These are phyloP conservation scores for Plasmodium relictum DNA, from an alignment of 169 alveolate species.

Conservation along the genomic window DNA sequence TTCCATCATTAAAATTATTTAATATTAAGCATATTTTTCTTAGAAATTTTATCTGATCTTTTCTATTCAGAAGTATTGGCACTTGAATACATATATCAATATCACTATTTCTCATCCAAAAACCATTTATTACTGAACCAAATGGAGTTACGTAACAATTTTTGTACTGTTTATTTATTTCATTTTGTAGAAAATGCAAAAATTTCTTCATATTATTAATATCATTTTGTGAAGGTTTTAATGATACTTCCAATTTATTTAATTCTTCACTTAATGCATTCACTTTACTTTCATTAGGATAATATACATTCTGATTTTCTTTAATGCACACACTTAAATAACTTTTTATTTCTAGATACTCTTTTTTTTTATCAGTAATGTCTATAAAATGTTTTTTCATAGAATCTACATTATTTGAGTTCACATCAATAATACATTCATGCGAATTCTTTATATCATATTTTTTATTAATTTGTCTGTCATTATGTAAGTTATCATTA, in stretches of 20 bases:
- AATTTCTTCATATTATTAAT: constrained; percentile 44
- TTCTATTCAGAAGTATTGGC: constrained; percentile 82
- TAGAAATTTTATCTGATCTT: constrained; percentile 81
- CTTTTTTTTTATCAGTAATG: neutral
- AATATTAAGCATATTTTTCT: constrained; percentile 82
- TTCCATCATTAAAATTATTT: constrained; percentile 80
- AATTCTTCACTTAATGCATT: constrained; percentile 52
- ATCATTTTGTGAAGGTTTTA: constrained; percentile 69
- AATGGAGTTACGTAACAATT: constrained; percentile 77
- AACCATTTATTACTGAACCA: constrained; percentile 87
- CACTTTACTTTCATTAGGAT: constrained; percentile 3
- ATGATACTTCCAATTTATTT: constrained; percentile 27
- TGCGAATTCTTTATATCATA: neutral
- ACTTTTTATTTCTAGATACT: constrained; percentile 20
- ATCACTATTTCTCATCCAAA: constrained; percentile 87
- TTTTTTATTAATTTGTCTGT: neutral
- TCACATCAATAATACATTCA: neutral
- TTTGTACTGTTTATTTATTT: constrained; percentile 67
- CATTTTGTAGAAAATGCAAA: constrained; percentile 57
- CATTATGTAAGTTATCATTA: neutral
- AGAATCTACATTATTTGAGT: neutral
- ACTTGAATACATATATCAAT: constrained; percentile 86
- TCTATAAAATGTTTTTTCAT: neutral
- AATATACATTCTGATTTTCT: constrained; percentile 7
- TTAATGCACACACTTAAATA: constrained; percentile 17